Base-by-base conservation (phyloP, 2,329 filamentous ascomycete genomes). In the Aurifilum marmelostoma region DNA sequence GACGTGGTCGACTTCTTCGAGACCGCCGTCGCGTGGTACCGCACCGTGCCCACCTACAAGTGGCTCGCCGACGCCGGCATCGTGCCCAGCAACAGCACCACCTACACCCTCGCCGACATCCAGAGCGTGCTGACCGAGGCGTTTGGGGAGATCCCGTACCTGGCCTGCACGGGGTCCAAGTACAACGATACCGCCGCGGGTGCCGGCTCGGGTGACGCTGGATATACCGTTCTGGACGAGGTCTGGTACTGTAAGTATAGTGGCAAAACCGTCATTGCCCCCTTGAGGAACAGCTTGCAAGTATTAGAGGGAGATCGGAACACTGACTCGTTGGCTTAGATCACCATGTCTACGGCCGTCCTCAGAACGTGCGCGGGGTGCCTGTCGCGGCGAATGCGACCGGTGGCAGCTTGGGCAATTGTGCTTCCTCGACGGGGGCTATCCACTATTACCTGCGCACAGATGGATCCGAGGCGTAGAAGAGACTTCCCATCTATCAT, bases 1-100 rank as follows among this genome's bases (percentile, higher is more conserved):
- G 89, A 91, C 32, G 83, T 91, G 1, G 80, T 88, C 43, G 86
- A 90, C 71, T 91, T 86, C 80, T 90, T 89, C 80, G 82, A 86
- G 75, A 90, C 88, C 0, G 80, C 84, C 16, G 83, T 89, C 67
- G 76, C 79, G 52, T 91, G 87, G 78, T 88, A 87, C 80, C 80
- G 81, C 73, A 79, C 78, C 6, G 82, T 89, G 61, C 88, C 89
- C 0, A 91, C 89, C 1, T 90, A 80, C 75, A 76, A 79, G 54
- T 91, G 88, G 87, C 82, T 91, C n/a, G 75, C 82, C 1, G 80
- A 79, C 3, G 82, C 81, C 12, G 80, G 78, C 32, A 90, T 91
- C 76, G 75, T 69, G 16, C 89, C 89, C 1, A 86, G 83, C 70
- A 91, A 91, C 78, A 77, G 71, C 24, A 90, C 87, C 0, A 79